A percentile compares a stretch with the other conserved stretches of the same genome.
phyloP scores from a whole-genome alignment of 1,139 yeast genomes.

The Lodderomyces parapsilosis region DNA sequence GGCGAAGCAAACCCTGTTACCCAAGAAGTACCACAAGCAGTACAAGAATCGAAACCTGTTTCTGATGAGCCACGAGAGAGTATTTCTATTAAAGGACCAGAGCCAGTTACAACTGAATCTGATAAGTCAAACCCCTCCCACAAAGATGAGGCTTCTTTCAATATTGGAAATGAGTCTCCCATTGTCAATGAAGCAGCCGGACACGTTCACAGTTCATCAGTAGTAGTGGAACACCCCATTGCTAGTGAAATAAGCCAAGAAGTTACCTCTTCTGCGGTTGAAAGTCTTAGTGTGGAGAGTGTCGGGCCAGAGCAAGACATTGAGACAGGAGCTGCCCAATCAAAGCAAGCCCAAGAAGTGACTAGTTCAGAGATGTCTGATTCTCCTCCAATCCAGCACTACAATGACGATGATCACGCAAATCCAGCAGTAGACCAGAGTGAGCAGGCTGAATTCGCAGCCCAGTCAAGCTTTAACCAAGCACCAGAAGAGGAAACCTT shows the following conservation, averaged over 20 bases:
- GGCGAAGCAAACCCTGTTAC: background rate
- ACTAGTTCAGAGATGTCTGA: background rate
- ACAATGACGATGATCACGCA: background rate
- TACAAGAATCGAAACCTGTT: background rate
- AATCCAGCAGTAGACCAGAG: background rate
- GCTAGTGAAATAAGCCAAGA: background rate
- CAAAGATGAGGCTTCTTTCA: background rate
- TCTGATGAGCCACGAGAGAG: background rate
- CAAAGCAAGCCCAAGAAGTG: background rate
- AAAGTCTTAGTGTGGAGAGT: background rate
- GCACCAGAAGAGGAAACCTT: slow-evolving; percentile 1
- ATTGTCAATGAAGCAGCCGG: background rate
- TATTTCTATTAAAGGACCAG: background rate
- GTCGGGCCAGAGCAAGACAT: background rate
- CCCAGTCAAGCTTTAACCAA: background rate
- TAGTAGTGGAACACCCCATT: background rate
- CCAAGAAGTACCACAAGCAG: background rate
- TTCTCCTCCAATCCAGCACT: background rate
- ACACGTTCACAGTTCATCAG: background rate
- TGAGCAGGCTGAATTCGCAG: background rate
- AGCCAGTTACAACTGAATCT: background rate
- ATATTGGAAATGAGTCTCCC: background rate
- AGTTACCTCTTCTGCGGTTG: background rate
- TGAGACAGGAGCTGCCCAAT: background rate
- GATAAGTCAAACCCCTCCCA: background rate